These are phyloP conservation scores for Paramecium sonneborni DNA, from an alignment of 73 alveolate genomes.

Conservation along the genomic window DNA sequence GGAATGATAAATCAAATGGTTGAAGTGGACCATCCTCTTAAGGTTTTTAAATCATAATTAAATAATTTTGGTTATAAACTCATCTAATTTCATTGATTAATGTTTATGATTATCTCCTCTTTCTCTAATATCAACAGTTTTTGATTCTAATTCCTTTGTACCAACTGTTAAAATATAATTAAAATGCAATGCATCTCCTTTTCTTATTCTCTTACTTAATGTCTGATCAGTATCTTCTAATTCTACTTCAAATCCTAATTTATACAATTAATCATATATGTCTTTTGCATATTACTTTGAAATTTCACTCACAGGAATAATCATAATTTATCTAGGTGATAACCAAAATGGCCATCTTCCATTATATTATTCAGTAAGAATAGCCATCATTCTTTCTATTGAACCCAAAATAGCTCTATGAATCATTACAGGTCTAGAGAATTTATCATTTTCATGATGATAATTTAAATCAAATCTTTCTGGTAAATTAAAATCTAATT, in stretches of 20 bases:
- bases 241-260: conserved; percentile 87
- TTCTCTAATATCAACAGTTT: conserved; percentile 90
- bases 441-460: conserved; percentile 91
- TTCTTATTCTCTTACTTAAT: conserved; percentile 94
- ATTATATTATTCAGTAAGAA: conserved; percentile 92
- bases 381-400: conserved; percentile 96
- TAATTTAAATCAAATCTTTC: conserved; percentile 54
- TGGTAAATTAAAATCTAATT: conserved; percentile 92
- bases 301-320: conserved; percentile 84
- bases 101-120: background rate
- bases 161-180: conserved; percentile 97
- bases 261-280: conserved; percentile 76
- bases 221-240: conserved; percentile 91
- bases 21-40: background rate
- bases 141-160: conserved; percentile 88
- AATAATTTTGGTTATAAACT: background rate
- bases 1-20: background rate
- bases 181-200: conserved; percentile 92
- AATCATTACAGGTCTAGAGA: conserved; percentile 96
- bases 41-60: conserved; percentile 11
- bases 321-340: conserved; percentile 95
- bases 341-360: conserved; percentile 99
- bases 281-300: conserved; percentile 88
- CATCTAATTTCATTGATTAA: background rate
- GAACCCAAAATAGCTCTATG: conserved; percentile 99